Base-by-base conservation (phyloP, 331 rosid species). In the Quercus lobata region DNA sequence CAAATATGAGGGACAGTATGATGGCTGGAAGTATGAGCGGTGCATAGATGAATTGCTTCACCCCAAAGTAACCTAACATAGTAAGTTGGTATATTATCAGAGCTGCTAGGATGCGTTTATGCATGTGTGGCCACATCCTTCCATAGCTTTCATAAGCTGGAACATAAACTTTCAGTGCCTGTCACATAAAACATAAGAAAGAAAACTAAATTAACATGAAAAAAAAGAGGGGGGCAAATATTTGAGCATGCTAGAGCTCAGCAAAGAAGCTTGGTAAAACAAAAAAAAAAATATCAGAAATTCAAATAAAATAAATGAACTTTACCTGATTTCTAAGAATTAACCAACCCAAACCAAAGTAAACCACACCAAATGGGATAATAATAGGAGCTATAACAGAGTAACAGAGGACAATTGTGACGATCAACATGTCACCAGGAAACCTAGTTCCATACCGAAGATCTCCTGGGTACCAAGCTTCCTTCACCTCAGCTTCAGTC, bases 51-150 rank as follows among this genome's bases (percentile, higher is more conserved):
- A 93, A 96, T 63, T 44, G 21, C 92, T 87, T 91, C 72, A 49
- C 87, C 69, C 78, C 84, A 18, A 96, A 88, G 90, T 83, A 96
- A 55, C 99, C 98, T 37, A 88, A 0, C 98, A 93, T 93, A 73
- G 97, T 93, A 54, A 93, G 72, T 81, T 96, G 99, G 90, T 80
- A 93, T 15, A 93, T 8, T 30, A 91, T 53, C 81, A 96, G 85
- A 72, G 98, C 16, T 60, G 98, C 98, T 4, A 96, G 71, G 44
- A 93, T 58, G 14, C 97, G 92, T 72, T 66, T 57, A 77, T 72
- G 66, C 21, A 96, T 79, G 91, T 96, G 98, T 0, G 97, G 99
- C 99, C 99, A 92, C 87, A 96, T 83, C 84, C 88, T 93, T 81
- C 99, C 99, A 63, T 91, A 76, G 63, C 93, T 90, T 84, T 93